Evolutionary conservation across 176 grass and related monocot species (phyloP).

Genomic region (Luzula sylvatica): DNA sequence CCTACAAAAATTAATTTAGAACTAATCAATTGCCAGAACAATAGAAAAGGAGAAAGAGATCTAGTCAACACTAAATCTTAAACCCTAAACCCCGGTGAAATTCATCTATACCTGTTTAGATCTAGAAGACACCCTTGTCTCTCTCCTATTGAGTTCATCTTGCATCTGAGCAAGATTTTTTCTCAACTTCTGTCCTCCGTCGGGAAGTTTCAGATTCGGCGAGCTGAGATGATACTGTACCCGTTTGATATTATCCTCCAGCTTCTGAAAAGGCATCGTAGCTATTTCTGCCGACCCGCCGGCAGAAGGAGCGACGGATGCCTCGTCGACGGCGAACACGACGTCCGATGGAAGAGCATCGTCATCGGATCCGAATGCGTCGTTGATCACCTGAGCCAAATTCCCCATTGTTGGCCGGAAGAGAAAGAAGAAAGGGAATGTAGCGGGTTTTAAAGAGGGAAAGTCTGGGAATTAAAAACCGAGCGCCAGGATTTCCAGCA

Average conservation of each 20-base stretch:
- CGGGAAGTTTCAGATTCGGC: background rate
- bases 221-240: background rate
- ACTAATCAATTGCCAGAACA: background rate
- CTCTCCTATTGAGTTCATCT: slow-evolving; percentile 1
- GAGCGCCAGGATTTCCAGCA: background rate
- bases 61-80: no score
- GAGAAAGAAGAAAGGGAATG: background rate
- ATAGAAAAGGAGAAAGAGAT: no score
- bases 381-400: background rate
- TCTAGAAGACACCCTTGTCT: background rate
- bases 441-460: background rate
- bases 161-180: background rate
- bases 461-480: background rate
- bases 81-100: no score
- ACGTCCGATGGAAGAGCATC: background rate
- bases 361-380: background rate
- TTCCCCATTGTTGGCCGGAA: background rate
- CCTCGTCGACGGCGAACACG: background rate
- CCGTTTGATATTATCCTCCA: background rate
- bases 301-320: background rate
- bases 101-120: no score
- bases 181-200: slow-evolving; percentile 4
- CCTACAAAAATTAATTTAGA: slow-evolving; percentile 15
- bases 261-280: background rate
- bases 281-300: background rate